phyloP scores from a whole-genome alignment of 2,329 filamentous ascomycete genomes.

The Zasmidium angulare region DNA sequence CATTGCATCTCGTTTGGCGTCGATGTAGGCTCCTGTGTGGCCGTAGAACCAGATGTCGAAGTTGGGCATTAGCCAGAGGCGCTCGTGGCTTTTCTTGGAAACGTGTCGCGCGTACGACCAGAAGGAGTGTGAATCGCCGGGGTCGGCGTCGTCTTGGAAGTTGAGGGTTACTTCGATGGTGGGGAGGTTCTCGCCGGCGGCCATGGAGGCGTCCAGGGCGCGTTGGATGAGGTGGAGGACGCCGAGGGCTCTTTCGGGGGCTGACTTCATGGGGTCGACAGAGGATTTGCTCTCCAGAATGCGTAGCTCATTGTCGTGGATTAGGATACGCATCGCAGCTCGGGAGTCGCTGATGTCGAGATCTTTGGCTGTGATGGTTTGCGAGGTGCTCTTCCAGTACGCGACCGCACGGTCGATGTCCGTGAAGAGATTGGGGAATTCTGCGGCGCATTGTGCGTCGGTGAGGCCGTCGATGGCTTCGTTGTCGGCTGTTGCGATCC shows the following conservation, averaged over 20 bases:
- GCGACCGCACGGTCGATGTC: slow-evolving; percentile 29
- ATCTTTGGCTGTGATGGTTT: slow-evolving; percentile 23
- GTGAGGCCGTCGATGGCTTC: not conserved
- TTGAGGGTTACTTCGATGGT: slow-evolving; percentile 22
- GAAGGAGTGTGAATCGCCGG: slow-evolving; percentile 19
- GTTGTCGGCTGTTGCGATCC: not conserved
- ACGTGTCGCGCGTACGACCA: slow-evolving; percentile 23
- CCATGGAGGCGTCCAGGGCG: slow-evolving; percentile 17
- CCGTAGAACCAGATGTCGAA: slow-evolving; percentile 51
- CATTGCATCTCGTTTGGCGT: slow-evolving; percentile 24
- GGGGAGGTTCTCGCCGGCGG: slow-evolving; percentile 17
- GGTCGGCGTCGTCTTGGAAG: slow-evolving; percentile 15
- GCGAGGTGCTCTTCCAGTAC: slow-evolving; percentile 20
- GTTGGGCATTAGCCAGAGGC: slow-evolving; percentile 52
- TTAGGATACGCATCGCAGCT: slow-evolving; percentile 19
- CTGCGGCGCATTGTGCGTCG: slow-evolving; percentile 23
- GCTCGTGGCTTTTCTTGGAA: slow-evolving; percentile 34
- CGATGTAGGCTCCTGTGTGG: slow-evolving; percentile 11
- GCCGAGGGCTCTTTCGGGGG: slow-evolving; percentile 12
- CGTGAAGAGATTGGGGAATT: slow-evolving; percentile 30
- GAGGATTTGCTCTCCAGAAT: slow-evolving; percentile 18
- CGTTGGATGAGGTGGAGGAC: slow-evolving; percentile 20
- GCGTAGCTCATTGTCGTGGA: slow-evolving; percentile 22
- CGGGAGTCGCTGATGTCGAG: slow-evolving; percentile 10
- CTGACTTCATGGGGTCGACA: slow-evolving; percentile 7